Base-by-base conservation (phyloP, 2,329 filamentous ascomycete genomes). In the Zasmidium cellare region DNA sequence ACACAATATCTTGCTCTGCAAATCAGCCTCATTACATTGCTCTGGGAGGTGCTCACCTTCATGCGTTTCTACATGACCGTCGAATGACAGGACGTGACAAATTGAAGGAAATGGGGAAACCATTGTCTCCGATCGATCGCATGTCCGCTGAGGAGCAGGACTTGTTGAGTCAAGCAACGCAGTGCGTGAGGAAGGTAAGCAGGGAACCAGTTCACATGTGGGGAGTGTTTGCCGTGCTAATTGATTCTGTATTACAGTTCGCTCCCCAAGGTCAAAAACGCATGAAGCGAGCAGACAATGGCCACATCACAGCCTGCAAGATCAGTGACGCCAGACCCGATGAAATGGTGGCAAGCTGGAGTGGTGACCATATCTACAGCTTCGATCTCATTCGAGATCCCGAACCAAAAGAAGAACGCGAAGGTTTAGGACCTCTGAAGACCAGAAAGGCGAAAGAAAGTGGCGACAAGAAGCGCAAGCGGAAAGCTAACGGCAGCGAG, bases 21-120 rank as follows among this genome's bases (percentile, higher is more conserved):
- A 86, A 79, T 51, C 86, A 88, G 65, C 86, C 86, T 12, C 84
- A 89, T 67, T 89, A 89, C 66, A 88, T 89, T 65, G 87, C 86
- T 7, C 74, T 89, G 14, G 86, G 86, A 46, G 86, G 86, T n/a
- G 83, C 84, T 7, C 86, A 88, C 71, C 76, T 87, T 9, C 85
- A 89, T 68, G 87, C 85, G 69, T 88, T 89, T 67, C 76, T 89
- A 28, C 86, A 89, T 67, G 86, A 89, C 69, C 79, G 86, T 56
- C 81, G 86, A 6, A 89, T 89, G 86, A 75, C 85, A 20, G 85
- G 86, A 5, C 79, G 86, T 45, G 83, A 88, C 68, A 74, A 75
- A 24, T 71, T 80, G 3, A 71, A 70, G 3, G 86, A 88, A 67
- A 76, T 75, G 55, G 85, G 85, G 18, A 77, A 73, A 18, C 73